Conservation (phyloP, 2,329 filamentous ascomycete genomes). For the Thielaviopsis ethacetica region DNA sequence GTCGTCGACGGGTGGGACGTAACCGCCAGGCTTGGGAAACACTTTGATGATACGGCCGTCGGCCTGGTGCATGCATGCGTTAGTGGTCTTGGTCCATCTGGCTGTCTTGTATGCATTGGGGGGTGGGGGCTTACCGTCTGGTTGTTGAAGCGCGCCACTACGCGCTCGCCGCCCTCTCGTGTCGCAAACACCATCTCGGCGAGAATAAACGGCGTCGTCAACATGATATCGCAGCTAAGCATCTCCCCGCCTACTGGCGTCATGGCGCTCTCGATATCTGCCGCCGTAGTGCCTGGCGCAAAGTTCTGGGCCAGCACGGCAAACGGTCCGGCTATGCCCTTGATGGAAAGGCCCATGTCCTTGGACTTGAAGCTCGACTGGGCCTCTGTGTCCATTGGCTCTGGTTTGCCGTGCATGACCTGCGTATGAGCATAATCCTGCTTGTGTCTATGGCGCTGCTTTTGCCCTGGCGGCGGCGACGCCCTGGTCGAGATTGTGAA, state of each 20-base stretch:
- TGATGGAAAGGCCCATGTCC: slow-evolving; percentile 44
- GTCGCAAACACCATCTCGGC: slow-evolving; percentile 62
- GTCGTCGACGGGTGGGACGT: slow-evolving; percentile 16
- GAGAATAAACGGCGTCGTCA: slow-evolving; percentile 53
- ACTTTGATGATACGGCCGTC: slow-evolving; percentile 61
- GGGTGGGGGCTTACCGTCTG: slow-evolving; percentile 42
- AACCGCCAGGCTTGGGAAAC: slow-evolving; percentile 44
- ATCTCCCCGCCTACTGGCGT: slow-evolving; percentile 56
- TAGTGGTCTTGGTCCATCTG: too few relatives aligned
- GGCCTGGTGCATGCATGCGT: slow-evolving; percentile 30
- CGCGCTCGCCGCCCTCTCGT: slow-evolving; percentile 54
- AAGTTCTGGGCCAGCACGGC: slow-evolving; percentile 68
- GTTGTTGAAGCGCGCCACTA: slow-evolving; percentile 62
- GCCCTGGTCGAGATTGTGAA: slow-evolving; percentile 1
- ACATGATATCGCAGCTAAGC: slow-evolving; percentile 49
- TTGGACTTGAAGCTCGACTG: not conserved
- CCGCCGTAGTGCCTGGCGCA: slow-evolving; percentile 62
- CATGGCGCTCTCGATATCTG: slow-evolving; percentile 72
- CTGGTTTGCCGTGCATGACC: not conserved
- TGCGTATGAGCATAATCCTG: not conserved
- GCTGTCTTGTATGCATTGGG: not conserved
- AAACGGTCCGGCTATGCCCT: slow-evolving; percentile 56
- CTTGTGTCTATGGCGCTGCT: not conserved
- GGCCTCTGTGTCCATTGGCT: not conserved
- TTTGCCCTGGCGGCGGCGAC: not conserved